Percentiles rank a stretch among this genome's conserved stretches.
Conservation (phyloP, 2,329 filamentous ascomycete genomes). For the Verticillium alfalfae region DNA sequence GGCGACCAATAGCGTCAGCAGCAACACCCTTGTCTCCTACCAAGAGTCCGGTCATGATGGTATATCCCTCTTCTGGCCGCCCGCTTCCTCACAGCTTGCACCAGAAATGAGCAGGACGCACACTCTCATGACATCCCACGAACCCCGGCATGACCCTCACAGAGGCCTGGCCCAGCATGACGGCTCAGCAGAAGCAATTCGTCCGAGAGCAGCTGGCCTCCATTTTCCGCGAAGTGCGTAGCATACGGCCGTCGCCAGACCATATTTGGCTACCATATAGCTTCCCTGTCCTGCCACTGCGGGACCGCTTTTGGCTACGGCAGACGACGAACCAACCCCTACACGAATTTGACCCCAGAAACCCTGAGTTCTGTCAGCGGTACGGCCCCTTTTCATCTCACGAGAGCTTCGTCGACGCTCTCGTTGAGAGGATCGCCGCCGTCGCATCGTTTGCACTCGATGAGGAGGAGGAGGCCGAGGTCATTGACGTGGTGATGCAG, state of each 20-base stretch:
- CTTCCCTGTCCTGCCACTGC: background rate
- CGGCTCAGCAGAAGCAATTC: background rate
- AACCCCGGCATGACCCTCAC: background rate
- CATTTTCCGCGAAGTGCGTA: background rate
- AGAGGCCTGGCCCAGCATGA: background rate
- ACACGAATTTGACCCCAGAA: background rate
- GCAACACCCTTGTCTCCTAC: background rate
- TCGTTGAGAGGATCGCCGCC: background rate
- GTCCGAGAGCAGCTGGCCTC: background rate
- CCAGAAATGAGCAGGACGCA: background rate
- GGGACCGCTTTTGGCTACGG: background rate
- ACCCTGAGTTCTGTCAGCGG: background rate
- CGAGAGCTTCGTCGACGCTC: background rate
- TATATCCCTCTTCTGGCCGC: slow-evolving; percentile 17
- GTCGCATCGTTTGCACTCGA: background rate
- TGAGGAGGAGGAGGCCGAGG: background rate
- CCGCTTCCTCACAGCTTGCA: slow-evolving; percentile 23
- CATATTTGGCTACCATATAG: background rate
- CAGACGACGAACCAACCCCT: background rate
- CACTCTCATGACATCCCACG: background rate
- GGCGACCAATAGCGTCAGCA: background rate
- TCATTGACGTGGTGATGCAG: background rate
- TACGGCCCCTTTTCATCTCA: background rate
- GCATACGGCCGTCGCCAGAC: background rate
- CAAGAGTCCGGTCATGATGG: background rate